Evolutionary conservation across 495 filamentous ascomycete genomes (phyloP), one percentile per base, ranked within the genome.

Genomic region (Thozetella sp.): DNA sequence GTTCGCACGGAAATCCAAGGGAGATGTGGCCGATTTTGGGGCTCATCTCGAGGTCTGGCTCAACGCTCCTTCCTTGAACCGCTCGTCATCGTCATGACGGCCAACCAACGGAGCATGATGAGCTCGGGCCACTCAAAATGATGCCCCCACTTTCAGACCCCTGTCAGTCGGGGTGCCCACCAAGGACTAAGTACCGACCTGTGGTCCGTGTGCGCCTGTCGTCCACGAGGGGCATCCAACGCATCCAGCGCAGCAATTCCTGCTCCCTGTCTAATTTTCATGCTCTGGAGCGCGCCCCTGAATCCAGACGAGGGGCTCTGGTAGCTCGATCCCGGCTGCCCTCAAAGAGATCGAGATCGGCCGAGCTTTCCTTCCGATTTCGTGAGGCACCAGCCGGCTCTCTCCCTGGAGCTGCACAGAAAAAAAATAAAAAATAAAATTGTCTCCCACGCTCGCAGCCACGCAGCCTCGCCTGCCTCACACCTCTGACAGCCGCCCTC

Each of bases 51-150:
- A 3, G 12, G 4, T 4, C 3, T 48, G 12, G 43, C 43, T 4
- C 43, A 11, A 15, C 43, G 43, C 43, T 13, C 4, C 43, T 48
- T 48, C 43, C 43, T 20, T 48, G 43, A 3, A 48, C 10, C 12
- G 43, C 43, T 48, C 43, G 10, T 10, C 43, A 20, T 48, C 43
- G 20, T 48, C 9, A 48, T 48, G 10, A 11, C 10, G 4, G 20
- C 9, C 6, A 11, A 48, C 43, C 43, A 20, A 4, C 9, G 3
- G n/a, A 48, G 43, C 43, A 48, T 48, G 43, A 48, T 48, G 43
- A 48, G 43, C 43, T 48, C 43, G 43, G 43, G 43, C 43, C 43
- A 48, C 43, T 37, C 43, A 20, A 48, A 48, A 48, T 48, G 43
- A 48, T 48, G 43, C 43, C 43, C 43, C 43, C 43, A 48, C 43